A percentile compares a stretch with the other conserved stretches of the same genome.
phyloP scores from a whole-genome alignment of 2,329 filamentous ascomycete genomes.

The Penicillium italicum region DNA sequence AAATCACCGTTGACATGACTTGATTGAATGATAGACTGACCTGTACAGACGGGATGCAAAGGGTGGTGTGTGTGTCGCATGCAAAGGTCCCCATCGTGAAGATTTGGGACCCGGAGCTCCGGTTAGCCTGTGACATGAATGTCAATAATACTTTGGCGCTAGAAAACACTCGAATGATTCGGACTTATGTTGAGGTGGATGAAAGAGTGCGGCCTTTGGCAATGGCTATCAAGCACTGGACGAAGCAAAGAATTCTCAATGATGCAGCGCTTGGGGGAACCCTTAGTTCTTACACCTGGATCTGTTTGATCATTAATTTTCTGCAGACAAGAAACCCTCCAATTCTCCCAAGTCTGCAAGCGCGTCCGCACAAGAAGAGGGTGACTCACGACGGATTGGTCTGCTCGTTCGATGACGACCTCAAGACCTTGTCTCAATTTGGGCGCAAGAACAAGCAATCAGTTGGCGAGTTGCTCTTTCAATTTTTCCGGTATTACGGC shows the following conservation, averaged over 20 bases:
- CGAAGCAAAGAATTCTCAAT: slow-evolving; percentile 84
- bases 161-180: slow-evolving; percentile 97
- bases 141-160: slow-evolving; percentile 95
- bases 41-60: slow-evolving; percentile 82
- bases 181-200: slow-evolving; percentile 92
- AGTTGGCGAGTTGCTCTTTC: slow-evolving; percentile 80
- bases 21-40: slow-evolving; percentile 11
- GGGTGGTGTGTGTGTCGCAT: slow-evolving; percentile 87
- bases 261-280: slow-evolving; percentile 97
- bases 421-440: slow-evolving; percentile 69
- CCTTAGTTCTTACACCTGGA: slow-evolving; percentile 98
- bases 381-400: slow-evolving; percentile 61
- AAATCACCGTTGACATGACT: slow-evolving; percentile 13
- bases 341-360: slow-evolving; percentile 80
- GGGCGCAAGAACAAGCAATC: slow-evolving; percentile 77
- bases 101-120: slow-evolving; percentile 92
- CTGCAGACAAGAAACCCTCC: slow-evolving; percentile 82
- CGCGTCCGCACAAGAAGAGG: slow-evolving; percentile 61
- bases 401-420: slow-evolving; percentile 81
- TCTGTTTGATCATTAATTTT: slow-evolving; percentile 96
- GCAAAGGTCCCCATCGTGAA: slow-evolving; percentile 99
- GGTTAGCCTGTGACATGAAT: slow-evolving; percentile 93
- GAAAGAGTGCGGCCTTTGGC: slow-evolving; percentile 84
- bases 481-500: slow-evolving; percentile 93
- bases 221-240: slow-evolving; percentile 98